These are phyloP conservation scores for Spinellus fusiger DNA, from an alignment of 192 early-diverging fungal species.

Conservation along the genomic window DNA sequence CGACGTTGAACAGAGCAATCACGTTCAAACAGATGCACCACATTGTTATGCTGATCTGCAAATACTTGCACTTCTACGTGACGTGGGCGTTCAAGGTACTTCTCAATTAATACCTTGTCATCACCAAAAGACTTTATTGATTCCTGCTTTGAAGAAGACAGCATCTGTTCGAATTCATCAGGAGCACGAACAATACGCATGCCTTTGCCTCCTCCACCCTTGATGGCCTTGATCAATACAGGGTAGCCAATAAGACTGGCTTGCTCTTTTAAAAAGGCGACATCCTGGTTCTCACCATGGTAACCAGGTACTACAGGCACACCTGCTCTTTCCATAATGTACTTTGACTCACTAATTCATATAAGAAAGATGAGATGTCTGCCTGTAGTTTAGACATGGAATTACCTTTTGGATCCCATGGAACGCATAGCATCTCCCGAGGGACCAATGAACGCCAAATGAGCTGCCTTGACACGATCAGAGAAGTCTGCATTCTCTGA, in stretches of 20 bases:
- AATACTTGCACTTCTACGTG: conserved; percentile 97
- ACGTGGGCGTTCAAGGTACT: conserved; percentile 80
- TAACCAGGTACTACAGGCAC: conserved; percentile 94
- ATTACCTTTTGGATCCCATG: conserved; percentile 85
- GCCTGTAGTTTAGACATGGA: not conserved
- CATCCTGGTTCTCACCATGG: conserved; percentile 83
- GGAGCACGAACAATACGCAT: conserved; percentile 85
- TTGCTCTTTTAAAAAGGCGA: conserved; percentile 62
- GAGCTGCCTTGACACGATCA: conserved; percentile 53
- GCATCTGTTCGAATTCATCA: conserved; percentile 79
- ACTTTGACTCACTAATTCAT: conserved; percentile 70
- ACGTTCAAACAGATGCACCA: conserved; percentile 90
- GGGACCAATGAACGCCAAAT: conserved; percentile 87
- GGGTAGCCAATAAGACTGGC: conserved; percentile 87
- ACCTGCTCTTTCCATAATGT: conserved; percentile 82
- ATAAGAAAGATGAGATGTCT: not conserved
- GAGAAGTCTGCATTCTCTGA: conserved; percentile 93
- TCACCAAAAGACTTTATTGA: conserved; percentile 89
- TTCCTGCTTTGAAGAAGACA: conserved; percentile 80
- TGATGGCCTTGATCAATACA: conserved; percentile 95
- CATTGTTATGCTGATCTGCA: conserved; percentile 83
- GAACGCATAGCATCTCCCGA: conserved; percentile 79
- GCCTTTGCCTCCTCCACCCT: conserved; percentile 96
- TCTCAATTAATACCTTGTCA: conserved; percentile 86
- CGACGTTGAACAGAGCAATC: conserved; percentile 94